Evolutionary conservation across 805 yeast species (phyloP).

Genomic region (Isabelozyma rhagii): DNA sequence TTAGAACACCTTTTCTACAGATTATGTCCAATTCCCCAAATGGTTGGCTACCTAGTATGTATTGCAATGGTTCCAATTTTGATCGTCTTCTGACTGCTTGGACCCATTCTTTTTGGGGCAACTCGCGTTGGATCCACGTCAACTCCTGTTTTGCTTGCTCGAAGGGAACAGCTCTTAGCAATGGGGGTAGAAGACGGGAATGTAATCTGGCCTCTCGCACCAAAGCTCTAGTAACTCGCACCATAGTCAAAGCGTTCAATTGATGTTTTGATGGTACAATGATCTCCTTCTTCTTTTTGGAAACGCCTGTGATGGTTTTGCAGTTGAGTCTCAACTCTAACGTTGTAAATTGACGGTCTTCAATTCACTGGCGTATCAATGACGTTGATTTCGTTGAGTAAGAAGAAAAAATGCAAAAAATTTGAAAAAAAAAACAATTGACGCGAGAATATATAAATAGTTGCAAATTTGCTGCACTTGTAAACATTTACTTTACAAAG

Average conservation of each 20-base stretch:
- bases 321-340: no score
- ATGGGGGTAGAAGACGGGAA: slow-evolving; percentile 28
- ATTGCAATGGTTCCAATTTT: slow-evolving; percentile 70
- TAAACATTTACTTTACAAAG: slow-evolving; percentile 4
- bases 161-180: slow-evolving; percentile 29
- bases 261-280: no score
- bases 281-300: no score
- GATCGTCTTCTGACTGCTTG: slow-evolving; percentile 55
- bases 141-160: slow-evolving; percentile 54
- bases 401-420: no score
- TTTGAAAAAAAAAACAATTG: no score
- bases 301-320: no score
- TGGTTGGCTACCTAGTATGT: slow-evolving; percentile 82
- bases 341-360: no score
- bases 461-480: not conserved
- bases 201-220: slow-evolving; percentile 23
- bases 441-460: not conserved
- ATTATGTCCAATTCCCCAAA: slow-evolving; percentile 65
- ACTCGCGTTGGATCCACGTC: slow-evolving; percentile 60
- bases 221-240: slow-evolving; percentile 26
- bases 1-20: slow-evolving; percentile 66
- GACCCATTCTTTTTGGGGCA: slow-evolving; percentile 45
- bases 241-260: slow-evolving; percentile 14
- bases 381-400: no score
- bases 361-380: no score